phyloP scores from a whole-genome alignment of 352 stramenopile genomes.

The Phytophthora crassamura region DNA sequence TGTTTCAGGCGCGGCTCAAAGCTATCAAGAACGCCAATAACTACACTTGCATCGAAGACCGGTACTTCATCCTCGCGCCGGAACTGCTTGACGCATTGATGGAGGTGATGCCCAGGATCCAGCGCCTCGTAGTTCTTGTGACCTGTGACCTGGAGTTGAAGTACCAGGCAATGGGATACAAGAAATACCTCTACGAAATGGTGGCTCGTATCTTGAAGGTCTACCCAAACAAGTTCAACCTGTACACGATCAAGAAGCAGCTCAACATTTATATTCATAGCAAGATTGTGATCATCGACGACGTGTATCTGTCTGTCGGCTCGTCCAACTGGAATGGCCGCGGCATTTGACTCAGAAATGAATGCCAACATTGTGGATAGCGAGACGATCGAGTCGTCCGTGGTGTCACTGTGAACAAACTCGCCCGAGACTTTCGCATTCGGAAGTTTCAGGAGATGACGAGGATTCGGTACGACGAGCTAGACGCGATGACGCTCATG shows the following conservation, averaged over 20 bases:
- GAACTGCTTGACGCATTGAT: conserved; percentile 50
- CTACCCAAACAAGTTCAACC: conserved; percentile 27
- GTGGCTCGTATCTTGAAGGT: conserved; percentile 46
- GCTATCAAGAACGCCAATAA: conserved; percentile 55
- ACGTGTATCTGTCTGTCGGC: conserved; percentile 63
- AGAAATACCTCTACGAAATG: conserved; percentile 62
- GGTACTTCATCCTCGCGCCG: conserved; percentile 40
- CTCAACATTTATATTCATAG: conserved; percentile 61
- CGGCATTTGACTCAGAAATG: conserved; percentile 55
- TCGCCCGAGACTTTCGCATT: conserved; percentile 60
- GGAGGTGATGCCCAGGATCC: conserved; percentile 48
- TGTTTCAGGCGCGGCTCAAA: conserved; percentile 49
- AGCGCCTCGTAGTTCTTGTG: conserved; percentile 56
- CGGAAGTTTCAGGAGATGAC: conserved; percentile 70
- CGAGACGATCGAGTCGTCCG: conserved; percentile 22
- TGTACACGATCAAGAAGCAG: conserved; percentile 47
- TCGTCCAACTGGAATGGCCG: conserved; percentile 67
- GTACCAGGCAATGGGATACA: conserved; percentile 38
- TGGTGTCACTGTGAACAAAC: conserved; percentile 40
- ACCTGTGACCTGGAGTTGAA: conserved; percentile 31
- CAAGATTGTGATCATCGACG: conserved; percentile 62
- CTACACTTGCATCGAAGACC: conserved; percentile 24
- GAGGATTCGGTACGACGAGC: conserved; percentile 38
- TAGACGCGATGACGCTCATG: conserved; percentile 50
- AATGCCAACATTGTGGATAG: conserved; percentile 56